phyloP scores from a whole-genome alignment of 2,329 filamentous ascomycete species.

The Pestalotiopsis sp. region DNA sequence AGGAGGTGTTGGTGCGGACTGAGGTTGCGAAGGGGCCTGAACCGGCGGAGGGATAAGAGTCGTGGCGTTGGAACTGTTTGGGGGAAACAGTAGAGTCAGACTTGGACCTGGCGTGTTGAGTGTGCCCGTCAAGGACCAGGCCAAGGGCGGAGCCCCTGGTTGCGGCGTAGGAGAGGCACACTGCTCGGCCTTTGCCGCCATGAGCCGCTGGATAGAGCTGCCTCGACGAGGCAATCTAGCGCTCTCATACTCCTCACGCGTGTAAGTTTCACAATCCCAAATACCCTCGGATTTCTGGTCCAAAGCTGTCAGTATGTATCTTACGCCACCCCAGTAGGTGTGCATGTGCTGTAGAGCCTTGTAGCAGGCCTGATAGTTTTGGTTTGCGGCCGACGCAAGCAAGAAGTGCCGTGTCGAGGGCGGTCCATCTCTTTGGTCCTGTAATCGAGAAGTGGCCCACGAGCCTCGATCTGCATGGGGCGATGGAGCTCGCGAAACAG shows the following conservation, averaged over 20 bases:
- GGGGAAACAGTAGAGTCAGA: conserved; percentile 72
- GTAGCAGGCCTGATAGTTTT: conserved; percentile 87
- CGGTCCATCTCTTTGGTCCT: conserved; percentile 10
- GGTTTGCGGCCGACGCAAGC: conserved; percentile 78
- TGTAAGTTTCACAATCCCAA: conserved; percentile 72
- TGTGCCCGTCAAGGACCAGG: conserved; percentile 86
- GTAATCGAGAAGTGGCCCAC: conserved; percentile 11
- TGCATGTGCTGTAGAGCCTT: conserved; percentile 81
- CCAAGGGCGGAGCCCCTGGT: conserved; percentile 55
- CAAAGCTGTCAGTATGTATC: conserved; percentile 83
- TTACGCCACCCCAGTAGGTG: conserved; percentile 82
- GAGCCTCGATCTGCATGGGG: conserved; percentile 39
- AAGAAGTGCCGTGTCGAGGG: conserved; percentile 69
- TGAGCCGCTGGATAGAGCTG: conserved; percentile 46
- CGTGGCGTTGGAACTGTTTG: background rate
- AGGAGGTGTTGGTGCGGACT: conserved; percentile 50
- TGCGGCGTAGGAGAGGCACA: conserved; percentile 47
- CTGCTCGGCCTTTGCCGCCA: conserved; percentile 41
- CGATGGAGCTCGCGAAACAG: conserved; percentile 62
- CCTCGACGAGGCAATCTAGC: conserved; percentile 54
- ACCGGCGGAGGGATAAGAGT: conserved; percentile 48
- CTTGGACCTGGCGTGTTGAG: conserved; percentile 86
- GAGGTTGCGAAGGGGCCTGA: conserved; percentile 24
- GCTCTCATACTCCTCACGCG: conserved; percentile 76
- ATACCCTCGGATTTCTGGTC: conserved; percentile 89